Evolutionary conservation across 2,329 filamentous ascomycete species (phyloP).

Genomic region (Dryadomyces quercus-mongolicae): DNA sequence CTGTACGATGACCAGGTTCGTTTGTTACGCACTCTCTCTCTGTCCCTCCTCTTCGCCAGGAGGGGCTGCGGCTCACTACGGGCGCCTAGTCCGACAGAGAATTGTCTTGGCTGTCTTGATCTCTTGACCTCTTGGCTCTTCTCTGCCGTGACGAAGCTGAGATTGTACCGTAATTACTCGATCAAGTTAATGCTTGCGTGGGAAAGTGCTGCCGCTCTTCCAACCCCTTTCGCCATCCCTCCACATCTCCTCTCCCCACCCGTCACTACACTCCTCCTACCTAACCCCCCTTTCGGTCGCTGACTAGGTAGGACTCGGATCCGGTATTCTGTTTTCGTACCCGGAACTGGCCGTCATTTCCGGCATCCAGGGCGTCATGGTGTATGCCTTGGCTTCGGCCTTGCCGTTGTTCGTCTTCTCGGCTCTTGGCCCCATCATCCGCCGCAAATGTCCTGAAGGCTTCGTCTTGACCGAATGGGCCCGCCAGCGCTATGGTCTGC

Average conservation of each 20-base stretch:
- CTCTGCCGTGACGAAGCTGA: slow-evolving; percentile 57
- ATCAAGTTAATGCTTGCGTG: slow-evolving; percentile 99
- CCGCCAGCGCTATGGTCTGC: slow-evolving; percentile 59
- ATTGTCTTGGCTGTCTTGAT: too few species aligned
- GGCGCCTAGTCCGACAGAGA: slow-evolving; percentile 54
- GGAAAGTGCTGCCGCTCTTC: slow-evolving; percentile 84
- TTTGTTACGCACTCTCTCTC: slow-evolving; percentile 8
- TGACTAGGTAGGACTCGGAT: slow-evolving; percentile 60
- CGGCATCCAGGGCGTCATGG: slow-evolving; percentile 65
- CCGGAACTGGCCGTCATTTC: slow-evolving; percentile 69
- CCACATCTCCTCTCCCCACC: slow-evolving; percentile 11
- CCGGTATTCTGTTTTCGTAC: slow-evolving; percentile 73
- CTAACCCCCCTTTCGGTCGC: slow-evolving; percentile 15
- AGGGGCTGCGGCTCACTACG: slow-evolving; percentile 64
- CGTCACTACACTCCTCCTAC: slow-evolving; percentile 2
- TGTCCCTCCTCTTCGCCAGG: neutral
- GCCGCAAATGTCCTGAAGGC: slow-evolving; percentile 67
- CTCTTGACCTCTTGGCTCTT: too few species aligned
- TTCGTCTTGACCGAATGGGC: slow-evolving; percentile 82
- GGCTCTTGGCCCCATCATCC: slow-evolving; percentile 62
- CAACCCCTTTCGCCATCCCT: slow-evolving; percentile 10
- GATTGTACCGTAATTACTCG: slow-evolving; percentile 93
- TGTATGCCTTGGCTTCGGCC: slow-evolving; percentile 63
- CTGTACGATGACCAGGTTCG: slow-evolving; percentile 7
- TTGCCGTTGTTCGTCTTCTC: slow-evolving; percentile 66